Evolutionary conservation across 169 alveolate species (phyloP).

Genomic region (Theileria luwenshuni): DNA sequence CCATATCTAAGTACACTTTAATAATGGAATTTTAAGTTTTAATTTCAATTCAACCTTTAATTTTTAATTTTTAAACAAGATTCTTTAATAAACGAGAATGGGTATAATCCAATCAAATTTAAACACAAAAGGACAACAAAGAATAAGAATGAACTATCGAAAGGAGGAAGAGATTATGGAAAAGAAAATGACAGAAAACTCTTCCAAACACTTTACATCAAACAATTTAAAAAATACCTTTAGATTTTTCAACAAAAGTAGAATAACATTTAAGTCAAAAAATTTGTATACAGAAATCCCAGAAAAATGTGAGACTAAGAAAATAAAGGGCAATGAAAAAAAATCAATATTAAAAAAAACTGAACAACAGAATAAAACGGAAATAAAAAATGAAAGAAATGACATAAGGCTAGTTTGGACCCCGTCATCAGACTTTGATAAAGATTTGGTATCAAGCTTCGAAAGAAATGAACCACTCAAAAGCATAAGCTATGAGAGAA

Average conservation of each 20-base stretch:
- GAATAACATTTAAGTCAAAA: neutral
- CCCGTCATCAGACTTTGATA: constrained; percentile 29
- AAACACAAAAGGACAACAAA: constrained; percentile 4
- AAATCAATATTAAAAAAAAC: no score
- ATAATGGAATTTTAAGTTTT: no score
- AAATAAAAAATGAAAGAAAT: neutral
- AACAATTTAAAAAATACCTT: neutral
- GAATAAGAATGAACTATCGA: neutral
- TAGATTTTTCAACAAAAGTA: neutral
- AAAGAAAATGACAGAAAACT: neutral
- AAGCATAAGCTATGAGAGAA: constrained; percentile 4
- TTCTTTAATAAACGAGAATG: neutral
- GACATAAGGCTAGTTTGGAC: constrained; percentile 4
- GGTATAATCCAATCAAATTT: constrained; percentile 21
- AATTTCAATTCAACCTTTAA: neutral
- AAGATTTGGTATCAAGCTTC: constrained; percentile 37
- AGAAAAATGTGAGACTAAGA: neutral
- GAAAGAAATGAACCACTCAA: constrained; percentile 15
- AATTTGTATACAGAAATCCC: neutral
- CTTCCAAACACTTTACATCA: no score
- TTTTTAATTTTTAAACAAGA: constrained; percentile 12
- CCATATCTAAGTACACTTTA: no score
- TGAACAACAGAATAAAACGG: neutral
- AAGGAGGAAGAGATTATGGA: neutral
- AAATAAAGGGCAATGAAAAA: neutral